Conservation (phyloP, 192 early-diverging fungal species). For the Mortierella hygrophila region DNA sequence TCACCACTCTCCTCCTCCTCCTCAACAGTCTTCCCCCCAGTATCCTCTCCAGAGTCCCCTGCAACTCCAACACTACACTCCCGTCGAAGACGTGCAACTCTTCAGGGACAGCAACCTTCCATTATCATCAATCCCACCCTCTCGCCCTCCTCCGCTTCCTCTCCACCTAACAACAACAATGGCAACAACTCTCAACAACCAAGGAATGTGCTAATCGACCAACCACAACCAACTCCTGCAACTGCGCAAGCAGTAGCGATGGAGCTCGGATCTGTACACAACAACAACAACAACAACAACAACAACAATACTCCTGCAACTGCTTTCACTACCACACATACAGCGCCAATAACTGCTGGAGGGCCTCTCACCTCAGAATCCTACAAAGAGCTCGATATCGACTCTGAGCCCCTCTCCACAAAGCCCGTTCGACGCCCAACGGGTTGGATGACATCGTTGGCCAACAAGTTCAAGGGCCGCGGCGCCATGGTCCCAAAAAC, state of each 20-base stretch:
- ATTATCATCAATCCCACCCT: conserved; percentile 21
- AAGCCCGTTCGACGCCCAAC: neutral
- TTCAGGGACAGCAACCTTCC: conserved; percentile 38
- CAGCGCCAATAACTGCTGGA: neutral
- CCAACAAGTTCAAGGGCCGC: conserved; percentile 31
- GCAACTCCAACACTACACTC: conserved; percentile 33
- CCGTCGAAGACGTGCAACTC: conserved; percentile 43
- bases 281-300: neutral
- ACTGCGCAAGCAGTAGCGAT: conserved; percentile 16
- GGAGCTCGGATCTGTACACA: conserved; percentile 41
- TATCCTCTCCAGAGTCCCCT: conserved; percentile 8
- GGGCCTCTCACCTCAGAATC: conserved; percentile 5
- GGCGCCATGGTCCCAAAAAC: conserved; percentile 8
- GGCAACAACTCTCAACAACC: neutral
- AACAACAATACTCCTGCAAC: neutral
- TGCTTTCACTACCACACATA: conserved; percentile 2
- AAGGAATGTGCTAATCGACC: conserved; percentile 35
- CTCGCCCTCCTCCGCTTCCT: neutral
- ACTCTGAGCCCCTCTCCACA: neutral
- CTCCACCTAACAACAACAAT: neutral
- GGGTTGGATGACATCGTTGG: conserved; percentile 7
- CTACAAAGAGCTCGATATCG: conserved; percentile 3
- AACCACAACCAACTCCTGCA: conserved; percentile 27
- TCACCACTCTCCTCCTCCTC: conserved; percentile 19
- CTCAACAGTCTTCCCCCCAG: conserved; percentile 4